These are phyloP conservation scores for Anthostomella pinea DNA, from an alignment of 2,329 filamentous ascomycete genomes.

Conservation along the genomic window DNA sequence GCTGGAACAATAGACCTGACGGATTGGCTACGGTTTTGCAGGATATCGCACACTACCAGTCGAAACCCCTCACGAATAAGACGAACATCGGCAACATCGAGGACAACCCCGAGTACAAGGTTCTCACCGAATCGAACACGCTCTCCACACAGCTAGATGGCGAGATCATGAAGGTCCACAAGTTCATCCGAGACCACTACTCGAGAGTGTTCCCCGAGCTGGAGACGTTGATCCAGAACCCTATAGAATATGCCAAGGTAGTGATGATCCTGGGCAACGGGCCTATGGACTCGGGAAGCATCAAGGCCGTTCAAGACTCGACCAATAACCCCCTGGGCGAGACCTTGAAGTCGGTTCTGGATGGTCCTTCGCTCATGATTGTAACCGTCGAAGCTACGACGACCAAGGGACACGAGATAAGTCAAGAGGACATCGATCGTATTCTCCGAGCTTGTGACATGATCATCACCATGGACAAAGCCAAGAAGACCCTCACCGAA, in stretches of 20 bases:
- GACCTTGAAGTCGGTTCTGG: slow-evolving; percentile 75
- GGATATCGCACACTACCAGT: slow-evolving; percentile 79
- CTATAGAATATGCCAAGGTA: slow-evolving; percentile 91
- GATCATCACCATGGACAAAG: slow-evolving; percentile 80
- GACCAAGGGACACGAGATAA: slow-evolving; percentile 76
- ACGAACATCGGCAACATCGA: slow-evolving; percentile 78
- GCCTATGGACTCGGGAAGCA: slow-evolving; percentile 75
- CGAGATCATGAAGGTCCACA: slow-evolving; percentile 90
- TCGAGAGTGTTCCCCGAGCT: slow-evolving; percentile 90
- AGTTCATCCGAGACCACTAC: slow-evolving; percentile 95
- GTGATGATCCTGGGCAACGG: slow-evolving; percentile 92
- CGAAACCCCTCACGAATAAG: slow-evolving; percentile 61
- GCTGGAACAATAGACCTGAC: slow-evolving; percentile 66
- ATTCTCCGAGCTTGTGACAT: slow-evolving; percentile 81
- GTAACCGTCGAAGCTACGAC: slow-evolving; percentile 93
- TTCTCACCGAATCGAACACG: slow-evolving; percentile 83
- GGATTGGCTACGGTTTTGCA: slow-evolving; percentile 51
- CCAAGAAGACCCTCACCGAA: slow-evolving; percentile 82
- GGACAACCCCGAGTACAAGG: slow-evolving; percentile 87
- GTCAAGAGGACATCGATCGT: slow-evolving; percentile 67
- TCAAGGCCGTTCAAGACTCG: slow-evolving; percentile 74
- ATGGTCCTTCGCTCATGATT: slow-evolving; percentile 90
- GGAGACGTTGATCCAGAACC: slow-evolving; percentile 84
- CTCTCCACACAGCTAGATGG: slow-evolving; percentile 90
- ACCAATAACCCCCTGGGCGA: slow-evolving; percentile 74